Conservation (phyloP, 495 filamentous ascomycete species). For the Xylaria longipes region DNA sequence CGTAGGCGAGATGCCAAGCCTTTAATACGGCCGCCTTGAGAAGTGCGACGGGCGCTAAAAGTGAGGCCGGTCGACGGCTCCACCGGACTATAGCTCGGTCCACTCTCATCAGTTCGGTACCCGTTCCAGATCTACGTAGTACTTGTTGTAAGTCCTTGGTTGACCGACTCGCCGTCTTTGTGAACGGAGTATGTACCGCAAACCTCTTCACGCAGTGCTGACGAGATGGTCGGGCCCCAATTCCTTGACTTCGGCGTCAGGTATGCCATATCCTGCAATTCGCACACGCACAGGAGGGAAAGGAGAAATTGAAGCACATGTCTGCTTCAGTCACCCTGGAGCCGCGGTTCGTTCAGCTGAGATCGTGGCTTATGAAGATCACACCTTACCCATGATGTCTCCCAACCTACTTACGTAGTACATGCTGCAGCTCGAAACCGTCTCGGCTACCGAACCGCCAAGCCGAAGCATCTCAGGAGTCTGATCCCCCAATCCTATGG, state of each 20-base stretch:
- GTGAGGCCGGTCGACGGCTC: neutral
- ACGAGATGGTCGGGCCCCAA: neutral
- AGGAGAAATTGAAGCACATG: neutral
- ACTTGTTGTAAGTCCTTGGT: too few relatives aligned
- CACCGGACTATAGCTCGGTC: neutral
- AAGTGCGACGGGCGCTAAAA: neutral
- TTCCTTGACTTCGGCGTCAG: neutral
- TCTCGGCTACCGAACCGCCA: neutral
- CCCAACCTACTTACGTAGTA: neutral
- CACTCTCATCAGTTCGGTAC: neutral
- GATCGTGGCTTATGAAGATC: slow-evolving; percentile 1
- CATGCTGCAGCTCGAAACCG: neutral
- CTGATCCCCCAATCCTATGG: neutral
- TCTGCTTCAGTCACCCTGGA: neutral
- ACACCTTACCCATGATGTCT: slow-evolving; percentile 2
- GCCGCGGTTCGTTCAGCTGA: slow-evolving; percentile 2
- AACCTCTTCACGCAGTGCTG: neutral
- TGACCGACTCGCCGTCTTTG: neutral
- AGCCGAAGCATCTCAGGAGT: neutral
- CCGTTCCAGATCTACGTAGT: slow-evolving; percentile 18
- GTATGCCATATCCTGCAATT: neutral
- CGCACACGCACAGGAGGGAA: too few relatives aligned
- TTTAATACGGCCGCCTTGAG: neutral
- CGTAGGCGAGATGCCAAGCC: slow-evolving; percentile 7
- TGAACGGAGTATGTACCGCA: neutral